These are phyloP conservation scores for Wickerhamomyces sp. DNA, from an alignment of 1,139 yeast species.

Conservation along the genomic window DNA sequence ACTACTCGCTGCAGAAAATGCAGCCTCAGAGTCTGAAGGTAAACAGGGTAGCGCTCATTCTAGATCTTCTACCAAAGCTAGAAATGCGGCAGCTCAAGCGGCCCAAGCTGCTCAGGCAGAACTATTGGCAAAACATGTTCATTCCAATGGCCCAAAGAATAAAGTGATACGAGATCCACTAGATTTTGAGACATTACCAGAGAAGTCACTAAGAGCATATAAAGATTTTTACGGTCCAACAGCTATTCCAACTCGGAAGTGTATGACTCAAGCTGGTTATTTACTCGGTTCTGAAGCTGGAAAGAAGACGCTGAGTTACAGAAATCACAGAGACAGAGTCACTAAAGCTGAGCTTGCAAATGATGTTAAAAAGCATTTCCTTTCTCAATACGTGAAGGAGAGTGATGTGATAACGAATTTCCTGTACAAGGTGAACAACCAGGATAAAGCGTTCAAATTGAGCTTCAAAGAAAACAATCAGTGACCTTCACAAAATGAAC, in stretches of 20 bases:
- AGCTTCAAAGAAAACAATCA: constrained; percentile 8
- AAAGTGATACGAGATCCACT: constrained; percentile 43
- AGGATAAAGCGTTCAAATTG: constrained; percentile 23
- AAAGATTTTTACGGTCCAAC: constrained; percentile 38
- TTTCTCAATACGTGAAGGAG: constrained; percentile 59
- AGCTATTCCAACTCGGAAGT: constrained; percentile 37
- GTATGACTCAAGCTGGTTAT: constrained; percentile 54
- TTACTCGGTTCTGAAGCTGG: constrained; percentile 61
- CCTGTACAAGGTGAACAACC: constrained; percentile 64
- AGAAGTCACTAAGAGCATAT: constrained; percentile 52
- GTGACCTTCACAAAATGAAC: neutral
- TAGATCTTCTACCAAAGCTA: constrained; percentile 46
- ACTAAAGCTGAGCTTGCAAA: constrained; percentile 52
- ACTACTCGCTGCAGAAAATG: constrained; percentile 20
- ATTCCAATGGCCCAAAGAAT: constrained; percentile 62
- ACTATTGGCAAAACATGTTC: constrained; percentile 51
- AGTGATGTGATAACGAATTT: constrained; percentile 77
- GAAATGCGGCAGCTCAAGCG: constrained; percentile 50
- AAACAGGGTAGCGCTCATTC: constrained; percentile 9
- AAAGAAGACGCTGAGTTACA: constrained; percentile 49
- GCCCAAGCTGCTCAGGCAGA: constrained; percentile 59
- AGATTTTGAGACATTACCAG: constrained; percentile 56
- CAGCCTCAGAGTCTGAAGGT: constrained; percentile 21
- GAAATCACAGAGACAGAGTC: constrained; percentile 37
- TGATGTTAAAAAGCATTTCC: constrained; percentile 58